These are phyloP conservation scores for Heracleum sosnowskyi DNA, from an alignment of 129 eudicot species.

Conservation along the genomic window DNA sequence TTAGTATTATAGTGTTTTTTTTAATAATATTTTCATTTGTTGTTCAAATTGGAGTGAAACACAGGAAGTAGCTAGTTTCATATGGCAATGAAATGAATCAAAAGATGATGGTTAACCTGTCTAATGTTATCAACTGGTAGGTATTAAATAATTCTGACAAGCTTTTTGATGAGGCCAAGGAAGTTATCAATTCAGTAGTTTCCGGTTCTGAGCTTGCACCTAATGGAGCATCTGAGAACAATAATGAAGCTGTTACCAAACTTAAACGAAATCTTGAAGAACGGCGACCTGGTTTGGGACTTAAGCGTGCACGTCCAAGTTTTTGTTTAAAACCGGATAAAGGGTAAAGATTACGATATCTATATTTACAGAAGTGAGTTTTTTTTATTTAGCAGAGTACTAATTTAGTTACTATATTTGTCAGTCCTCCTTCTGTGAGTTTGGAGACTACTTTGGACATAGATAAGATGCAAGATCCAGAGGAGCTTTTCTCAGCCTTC, in stretches of 20 bases:
- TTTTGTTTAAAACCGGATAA: conserved; percentile 53
- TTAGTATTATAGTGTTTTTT: background rate
- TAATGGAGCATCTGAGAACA: conserved; percentile 10
- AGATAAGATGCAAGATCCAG: conserved; percentile 53
- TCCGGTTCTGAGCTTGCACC: conserved; percentile 17
- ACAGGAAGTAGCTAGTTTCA: background rate
- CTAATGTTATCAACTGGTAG: conserved; percentile 1
- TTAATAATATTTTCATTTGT: background rate
- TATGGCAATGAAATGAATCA: conserved; percentile 3
- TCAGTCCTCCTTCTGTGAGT: conserved; percentile 47
- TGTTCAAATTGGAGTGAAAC: background rate
- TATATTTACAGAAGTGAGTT: background rate
- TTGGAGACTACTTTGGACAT: conserved; percentile 45
- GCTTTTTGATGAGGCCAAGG: conserved; percentile 53
- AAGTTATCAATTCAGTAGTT: conserved; percentile 34
- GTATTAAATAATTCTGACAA: conserved; percentile 37
- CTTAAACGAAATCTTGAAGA: conserved; percentile 38
- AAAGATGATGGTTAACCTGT: background rate
- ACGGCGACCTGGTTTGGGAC: conserved; percentile 63
- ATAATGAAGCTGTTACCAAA: conserved; percentile 26
- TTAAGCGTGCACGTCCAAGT: conserved; percentile 42
- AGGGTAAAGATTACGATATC: conserved; percentile 33
- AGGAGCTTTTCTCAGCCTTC: conserved; percentile 54
- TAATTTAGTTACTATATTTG: conserved; percentile 11
- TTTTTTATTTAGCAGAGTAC: background rate